A percentile compares a stretch with the other conserved stretches of the same genome.
These are phyloP conservation scores for Tympanopsis confertula DNA, from an alignment of 2,329 filamentous ascomycete species.

Conservation along the genomic window DNA sequence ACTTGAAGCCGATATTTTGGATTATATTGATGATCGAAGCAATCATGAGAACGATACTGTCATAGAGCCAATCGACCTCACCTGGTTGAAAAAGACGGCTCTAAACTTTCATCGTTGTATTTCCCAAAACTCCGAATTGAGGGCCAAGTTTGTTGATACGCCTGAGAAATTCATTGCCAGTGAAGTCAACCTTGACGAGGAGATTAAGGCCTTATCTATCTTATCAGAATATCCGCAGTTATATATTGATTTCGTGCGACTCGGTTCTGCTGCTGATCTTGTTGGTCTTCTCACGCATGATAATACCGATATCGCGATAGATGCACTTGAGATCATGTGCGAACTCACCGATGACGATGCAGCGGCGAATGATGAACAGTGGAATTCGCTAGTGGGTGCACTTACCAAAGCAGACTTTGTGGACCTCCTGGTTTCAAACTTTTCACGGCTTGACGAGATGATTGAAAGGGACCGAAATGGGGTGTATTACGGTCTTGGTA, in stretches of 20 bases:
- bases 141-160: slow-evolving; percentile 71
- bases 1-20: slow-evolving; percentile 70
- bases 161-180: slow-evolving; percentile 48
- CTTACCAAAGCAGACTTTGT: slow-evolving; percentile 60
- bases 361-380: slow-evolving; percentile 66
- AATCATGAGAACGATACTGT: slow-evolving; percentile 21
- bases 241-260: slow-evolving; percentile 67
- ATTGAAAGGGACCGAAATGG: slow-evolving; percentile 69
- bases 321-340: slow-evolving; percentile 74
- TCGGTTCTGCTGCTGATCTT: slow-evolving; percentile 62
- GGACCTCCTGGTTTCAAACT: slow-evolving; percentile 64
- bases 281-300: slow-evolving; percentile 85
- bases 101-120: slow-evolving; percentile 84
- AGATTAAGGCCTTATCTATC: slow-evolving; percentile 77
- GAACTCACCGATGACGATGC: slow-evolving; percentile 94
- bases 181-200: slow-evolving; percentile 72
- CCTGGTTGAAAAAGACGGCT: slow-evolving; percentile 73
- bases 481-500: slow-evolving; percentile 72
- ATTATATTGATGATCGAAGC: slow-evolving; percentile 67
- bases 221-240: slow-evolving; percentile 76
- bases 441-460: slow-evolving; percentile 66
- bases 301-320: slow-evolving; percentile 93
- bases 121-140: slow-evolving; percentile 80
- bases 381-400: slow-evolving; percentile 63
- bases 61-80: slow-evolving; percentile 66